Evolutionary conservation across 1,139 yeast genomes (phyloP).

Genomic region (Eremothecium cymbalariae): DNA sequence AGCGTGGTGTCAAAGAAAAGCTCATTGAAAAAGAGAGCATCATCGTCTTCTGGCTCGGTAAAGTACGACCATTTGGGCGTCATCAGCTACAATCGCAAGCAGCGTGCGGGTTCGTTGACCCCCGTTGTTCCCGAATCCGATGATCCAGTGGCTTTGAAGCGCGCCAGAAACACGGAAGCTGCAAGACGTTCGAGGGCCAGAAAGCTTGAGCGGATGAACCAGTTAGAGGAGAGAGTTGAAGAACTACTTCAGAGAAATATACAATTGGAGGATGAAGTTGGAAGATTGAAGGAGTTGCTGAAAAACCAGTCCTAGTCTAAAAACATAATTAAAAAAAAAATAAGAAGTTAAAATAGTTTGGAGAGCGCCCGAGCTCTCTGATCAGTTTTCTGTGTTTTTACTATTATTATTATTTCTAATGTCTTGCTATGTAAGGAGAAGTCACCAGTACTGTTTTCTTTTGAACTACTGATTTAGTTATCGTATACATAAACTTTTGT

Average conservation of each 20-base stretch:
- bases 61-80: conserved; percentile 56
- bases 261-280: conserved; percentile 50
- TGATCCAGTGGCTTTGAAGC: conserved; percentile 67
- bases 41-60: conserved; percentile 9
- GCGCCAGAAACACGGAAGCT: conserved; percentile 95
- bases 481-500: no score
- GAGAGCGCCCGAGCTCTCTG: no score
- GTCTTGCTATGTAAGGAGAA: no score
- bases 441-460: no score
- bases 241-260: conserved; percentile 48
- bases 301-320: no score
- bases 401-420: no score
- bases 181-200: conserved; percentile 94
- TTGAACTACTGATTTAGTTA: no score
- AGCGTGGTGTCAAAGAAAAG: no score
- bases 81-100: conserved; percentile 57
- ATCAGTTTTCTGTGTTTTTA: no score
- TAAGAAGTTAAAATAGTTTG: no score
- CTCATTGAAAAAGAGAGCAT: conserved; percentile 6
- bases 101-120: conserved; percentile 49
- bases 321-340: no score
- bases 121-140: conserved; percentile 53
- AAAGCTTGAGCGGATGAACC: conserved; percentile 80
- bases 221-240: conserved; percentile 72
- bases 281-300: conserved; percentile 48